phyloP scores from a whole-genome alignment of 2,329 filamentous ascomycete species.

The Magnaporthiopsis rhizophila region DNA sequence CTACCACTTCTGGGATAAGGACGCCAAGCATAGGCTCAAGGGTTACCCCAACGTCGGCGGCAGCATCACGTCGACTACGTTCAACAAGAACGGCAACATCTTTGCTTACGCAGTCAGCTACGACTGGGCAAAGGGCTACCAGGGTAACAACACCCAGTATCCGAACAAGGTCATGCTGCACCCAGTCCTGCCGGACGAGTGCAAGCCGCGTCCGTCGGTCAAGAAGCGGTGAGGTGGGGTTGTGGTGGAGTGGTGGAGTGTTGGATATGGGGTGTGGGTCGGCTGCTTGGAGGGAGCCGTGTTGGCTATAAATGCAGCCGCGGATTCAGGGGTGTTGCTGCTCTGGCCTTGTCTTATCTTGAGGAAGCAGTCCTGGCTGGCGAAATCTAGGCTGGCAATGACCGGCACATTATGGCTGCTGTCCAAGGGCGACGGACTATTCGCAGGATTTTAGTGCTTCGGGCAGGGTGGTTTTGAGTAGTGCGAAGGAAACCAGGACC shows the following conservation, averaged over 20 bases:
- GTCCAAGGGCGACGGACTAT: neutral
- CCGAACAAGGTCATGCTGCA: conserved; percentile 83
- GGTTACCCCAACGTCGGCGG: conserved; percentile 80
- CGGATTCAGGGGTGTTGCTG: neutral
- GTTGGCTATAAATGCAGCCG: neutral
- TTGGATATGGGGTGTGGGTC: neutral
- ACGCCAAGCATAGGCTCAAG: conserved; percentile 81
- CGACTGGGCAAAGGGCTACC: conserved; percentile 97
- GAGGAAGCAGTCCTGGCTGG: neutral
- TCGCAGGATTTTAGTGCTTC: neutral
- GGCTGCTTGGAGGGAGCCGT: conserved; percentile 11
- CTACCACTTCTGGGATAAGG: conserved; percentile 95
- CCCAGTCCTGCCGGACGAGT: conserved; percentile 56
- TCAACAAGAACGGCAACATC: conserved; percentile 76
- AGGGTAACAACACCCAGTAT: conserved; percentile 66
- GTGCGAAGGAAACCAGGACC: neutral
- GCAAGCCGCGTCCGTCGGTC: conserved; percentile 50
- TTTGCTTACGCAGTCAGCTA: conserved; percentile 90
- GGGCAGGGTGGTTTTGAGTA: too few relatives aligned
- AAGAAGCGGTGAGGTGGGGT: conserved; percentile 44
- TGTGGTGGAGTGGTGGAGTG: too few relatives aligned
- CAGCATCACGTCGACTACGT: conserved; percentile 84
- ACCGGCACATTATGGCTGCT: neutral
- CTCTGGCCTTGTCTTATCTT: neutral
- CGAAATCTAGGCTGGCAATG: neutral